Base-by-base conservation (phyloP, 352 stramenopile genomes). In the Phytophthora tubulina region DNA sequence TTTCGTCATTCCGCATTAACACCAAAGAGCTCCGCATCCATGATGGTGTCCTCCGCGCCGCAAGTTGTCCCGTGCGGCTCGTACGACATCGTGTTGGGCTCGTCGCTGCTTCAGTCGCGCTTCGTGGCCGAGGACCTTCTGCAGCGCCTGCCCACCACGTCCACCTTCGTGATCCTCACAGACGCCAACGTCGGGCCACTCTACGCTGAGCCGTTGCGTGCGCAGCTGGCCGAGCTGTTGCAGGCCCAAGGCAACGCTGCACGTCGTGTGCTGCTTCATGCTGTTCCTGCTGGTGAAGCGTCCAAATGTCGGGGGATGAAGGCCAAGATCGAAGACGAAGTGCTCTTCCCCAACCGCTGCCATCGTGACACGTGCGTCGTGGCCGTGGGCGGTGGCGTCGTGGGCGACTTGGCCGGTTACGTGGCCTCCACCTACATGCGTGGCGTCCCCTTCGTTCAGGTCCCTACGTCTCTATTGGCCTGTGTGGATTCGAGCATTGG, bases 401-500 rank as follows among this genome's bases (percentile, higher is more conserved):
- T 99, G 70, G 97, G 97, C 17, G 97, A 99, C 78, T 92, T 99
- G 78, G 96, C 97, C 11, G 98, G 98, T 15, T 99, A 99, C 82
- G 94, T 98, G n/a, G 95, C 96, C 3, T 82, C 97, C 44, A 99
- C 98, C 46, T 99, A 99, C 85, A 98, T 99, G 86, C 91, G 98
- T 52, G 98, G 83, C 56, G 84, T 95, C 45, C 84, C 83, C 7
- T 94, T 95, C 60, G 72, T 95, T 38, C 88, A 99, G 76, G 89
- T 99, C 33, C 97, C 98, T 10, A 99, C 97, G 21, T 98, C 97
- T 15, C 87, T 99, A 52, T 93, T 99, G 82, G 98, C 97, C n/a
- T 99, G 99, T 79, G 97, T 99, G 39, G 98, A 99, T 88, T 98
- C 93, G 60, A 98, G 91, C 69, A 98, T 99, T 46, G 98, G 97